Evolutionary conservation across 352 stramenopile genomes (phyloP), one percentile per base, ranked within the genome.

Genomic region (Phytopythium delawarense): DNA sequence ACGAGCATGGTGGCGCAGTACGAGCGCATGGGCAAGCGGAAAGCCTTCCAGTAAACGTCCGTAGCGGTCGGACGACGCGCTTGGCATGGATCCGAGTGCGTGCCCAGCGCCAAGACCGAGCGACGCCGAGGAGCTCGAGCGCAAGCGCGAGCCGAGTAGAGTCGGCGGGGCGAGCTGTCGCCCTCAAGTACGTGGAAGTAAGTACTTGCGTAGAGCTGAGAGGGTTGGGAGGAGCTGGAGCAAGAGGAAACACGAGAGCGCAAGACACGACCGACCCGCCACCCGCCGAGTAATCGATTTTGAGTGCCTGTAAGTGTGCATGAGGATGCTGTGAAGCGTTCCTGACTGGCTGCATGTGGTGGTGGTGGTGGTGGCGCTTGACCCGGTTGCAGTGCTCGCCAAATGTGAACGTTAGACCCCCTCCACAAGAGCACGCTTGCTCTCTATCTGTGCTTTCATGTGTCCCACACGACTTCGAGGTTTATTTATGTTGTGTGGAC

Each of bases 1-100:
- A 93, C 84, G 42, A 91, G 76, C 64, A 92, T 94, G 86, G 82
- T 92, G 35, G 73, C 86, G 49, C 86, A 94, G 69, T 91, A 91
- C 51, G 86, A 94, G 64, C 84, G 86, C 51, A 87, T 92, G 76
- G 82, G 83, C 61, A 80, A 94, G 78, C 84, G 84, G 73, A 90
- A 92, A 78, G 78, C 66, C 55, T 75, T 81, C 60, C 74, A 89
- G 69, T 89, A 76, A 81, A 65, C 25, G 46, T 1, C n/a, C 45
- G 21, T n/a, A 45, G 4, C 42, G 13, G 42, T 7, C n/a, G 13
- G 42, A 11, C 11, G 42, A 7, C 20, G 20, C 7, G 18, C 15
- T 2, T 23, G 42, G 42, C 42, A 9, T 23, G 20, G 5, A 0
- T 25, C 20, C 1, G n/a, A 54, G 16, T 28, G 39, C 54, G 30